Evolutionary conservation across 2,329 filamentous ascomycete genomes (phyloP), one percentile per base, ranked within the genome.

Genomic region (Parastagonospora nodorum): DNA sequence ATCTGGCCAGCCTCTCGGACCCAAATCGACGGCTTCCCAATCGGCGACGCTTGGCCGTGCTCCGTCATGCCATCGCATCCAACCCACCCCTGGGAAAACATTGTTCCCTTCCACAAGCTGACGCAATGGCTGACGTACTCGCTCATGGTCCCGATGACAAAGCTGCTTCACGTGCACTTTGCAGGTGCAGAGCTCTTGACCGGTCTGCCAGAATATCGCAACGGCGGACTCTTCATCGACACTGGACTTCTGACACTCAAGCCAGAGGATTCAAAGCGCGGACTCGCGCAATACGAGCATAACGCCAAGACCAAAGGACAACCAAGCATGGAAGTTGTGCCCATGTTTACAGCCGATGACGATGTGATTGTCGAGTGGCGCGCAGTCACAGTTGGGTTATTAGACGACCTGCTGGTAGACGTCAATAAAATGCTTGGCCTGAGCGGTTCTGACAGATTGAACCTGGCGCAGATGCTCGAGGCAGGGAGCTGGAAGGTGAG

Each of bases 401-500:
- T 92, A 44, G 88, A 92, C 69, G 82, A 88, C 61, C 78, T 92
- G 10, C 78, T 89, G 14, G 79, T 78, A 2, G 86, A 89, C 51
- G 88, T 92, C 60, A 90, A 90, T 71, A 74, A 79, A 35, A 76
- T 83, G 41, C 74, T 97, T 41, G 85, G 84, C 48, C 75, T 97
- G 35, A 81, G 80, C 7, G 90, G 89, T 3, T 78, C 84, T 32
- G 85, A 93, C 60, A 80, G 81, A 61, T 76, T 99, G 71, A 89
- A 80, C 35, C 75, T 97, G 61, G 86, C 92, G 5, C 94, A 99
- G 73, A 85, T 99, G 78, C 81, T 99, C 14, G 94, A 97, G 75
- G 94, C 93, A 11, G 94, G 94, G 44, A 96, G 90, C 69, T 99
- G 94, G 93, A 97, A 97, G 89, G 92, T 94, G 74, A 77, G 84